Evolutionary conservation across 2,329 filamentous ascomycete species (phyloP).

Genomic region (Claviceps monticola): DNA sequence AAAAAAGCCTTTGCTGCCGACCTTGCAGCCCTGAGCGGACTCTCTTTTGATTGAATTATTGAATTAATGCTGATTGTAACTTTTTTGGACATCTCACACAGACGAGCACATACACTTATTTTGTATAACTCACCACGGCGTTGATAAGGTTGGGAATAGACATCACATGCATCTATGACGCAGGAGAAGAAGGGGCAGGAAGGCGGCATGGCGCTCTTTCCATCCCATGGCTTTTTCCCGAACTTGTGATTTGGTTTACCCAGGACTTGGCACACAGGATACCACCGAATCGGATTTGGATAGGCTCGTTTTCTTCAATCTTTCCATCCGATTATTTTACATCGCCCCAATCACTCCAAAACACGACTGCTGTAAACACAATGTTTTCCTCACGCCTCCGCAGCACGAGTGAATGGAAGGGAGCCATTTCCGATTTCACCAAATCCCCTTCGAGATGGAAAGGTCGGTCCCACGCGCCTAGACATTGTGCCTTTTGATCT

Average conservation of each 20-base stretch:
- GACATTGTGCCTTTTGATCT: not conserved
- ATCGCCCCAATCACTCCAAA: not conserved
- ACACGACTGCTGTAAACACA: not conserved
- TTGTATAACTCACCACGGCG: not conserved
- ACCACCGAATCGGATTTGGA: not conserved
- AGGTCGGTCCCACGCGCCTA: conserved; percentile 7
- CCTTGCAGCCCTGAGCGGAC: conserved; percentile 12
- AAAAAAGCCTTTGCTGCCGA: conserved; percentile 37
- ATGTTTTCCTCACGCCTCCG: conserved; percentile 28
- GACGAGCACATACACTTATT: not conserved
- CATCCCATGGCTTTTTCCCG: not conserved
- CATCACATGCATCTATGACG: not conserved
- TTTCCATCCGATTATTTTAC: too few relatives aligned
- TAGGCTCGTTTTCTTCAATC: too few relatives aligned
- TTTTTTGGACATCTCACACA: not conserved
- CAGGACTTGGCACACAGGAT: not conserved
- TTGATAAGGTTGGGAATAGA: not conserved
- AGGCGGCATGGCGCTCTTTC: conserved; percentile 3
- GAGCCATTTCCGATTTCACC: conserved; percentile 15
- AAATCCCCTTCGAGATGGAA: conserved; percentile 11
- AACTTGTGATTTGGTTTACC: not conserved
- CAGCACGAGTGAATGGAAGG: conserved; percentile 22
- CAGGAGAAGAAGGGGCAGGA: not conserved
- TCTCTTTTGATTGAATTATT: not conserved
- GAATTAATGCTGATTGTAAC: not conserved